These are phyloP conservation scores for Neckera pumila DNA, from an alignment of 225 moss, liverwort and hornwort species.

Conservation along the genomic window DNA sequence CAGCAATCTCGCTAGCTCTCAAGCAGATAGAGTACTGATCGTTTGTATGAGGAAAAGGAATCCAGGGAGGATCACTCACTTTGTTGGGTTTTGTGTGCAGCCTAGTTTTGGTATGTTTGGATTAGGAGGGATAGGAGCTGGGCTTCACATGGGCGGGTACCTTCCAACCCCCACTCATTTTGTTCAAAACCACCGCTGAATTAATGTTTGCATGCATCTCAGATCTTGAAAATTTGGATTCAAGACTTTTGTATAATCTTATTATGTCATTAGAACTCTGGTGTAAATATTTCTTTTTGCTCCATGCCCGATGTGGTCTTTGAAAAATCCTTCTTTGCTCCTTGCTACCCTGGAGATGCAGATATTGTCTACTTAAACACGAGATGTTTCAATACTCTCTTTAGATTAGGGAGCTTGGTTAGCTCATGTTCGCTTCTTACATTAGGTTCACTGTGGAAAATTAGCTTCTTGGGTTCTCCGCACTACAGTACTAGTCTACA, in stretches of 20 bases:
- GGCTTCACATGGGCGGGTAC: constrained; percentile 32
- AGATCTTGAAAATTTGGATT: background rate
- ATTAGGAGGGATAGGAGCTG: constrained; percentile 41
- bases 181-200: background rate
- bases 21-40: background rate
- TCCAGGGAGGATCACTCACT: background rate
- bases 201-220: background rate
- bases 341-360: background rate
- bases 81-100: background rate
- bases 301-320: background rate
- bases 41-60: no score
- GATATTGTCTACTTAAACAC: background rate
- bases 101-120: constrained; percentile 42
- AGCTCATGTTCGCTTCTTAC: background rate
- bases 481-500: no score
- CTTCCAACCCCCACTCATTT: background rate
- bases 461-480: background rate
- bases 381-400: background rate
- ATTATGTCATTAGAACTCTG: background rate
- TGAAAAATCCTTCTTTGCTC: background rate
- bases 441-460: background rate
- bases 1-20: no score
- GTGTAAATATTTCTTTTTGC: background rate
- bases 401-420: background rate
- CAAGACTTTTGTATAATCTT: background rate